Base-by-base conservation (phyloP, 2,329 filamentous ascomycete species). In the Phyllosticta ampelicida region DNA sequence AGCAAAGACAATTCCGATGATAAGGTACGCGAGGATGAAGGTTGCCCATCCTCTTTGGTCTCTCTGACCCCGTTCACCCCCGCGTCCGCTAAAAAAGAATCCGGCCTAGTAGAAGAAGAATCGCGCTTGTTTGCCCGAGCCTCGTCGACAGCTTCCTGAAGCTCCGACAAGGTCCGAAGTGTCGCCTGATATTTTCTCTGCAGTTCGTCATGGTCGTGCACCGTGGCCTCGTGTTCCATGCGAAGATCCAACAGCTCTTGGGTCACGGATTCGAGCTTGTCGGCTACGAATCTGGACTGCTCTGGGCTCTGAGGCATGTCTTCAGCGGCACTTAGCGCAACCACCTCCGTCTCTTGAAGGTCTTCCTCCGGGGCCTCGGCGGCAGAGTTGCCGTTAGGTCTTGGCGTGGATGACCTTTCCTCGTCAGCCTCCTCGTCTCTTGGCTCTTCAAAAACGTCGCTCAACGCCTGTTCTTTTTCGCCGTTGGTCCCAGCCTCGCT, bases 1-100 rank as follows among this genome's bases (percentile, higher is more conserved):
- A 83, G 89, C 71, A 87, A 95, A 68, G 89, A 95, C 71, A 96
- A 82, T 76, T 97, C 94, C 75, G 90, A 94, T 64, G 90, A 96
- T 65, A 96, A 86, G 68, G 90, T 96, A 72, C 86, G 90, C 77
- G 90, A 91, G 68, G 88, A 91, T 73, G 87, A 89, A 68, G 78
- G 80, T 74, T 83, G 83, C 73, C 77, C 76, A 79, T 77, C 79
- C 77, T 85, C 81, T 75, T 58, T 58, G 56, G 50, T 58, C 56
- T 86, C 62, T 60, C 65, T 90, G 71, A 82, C 76, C 69, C 84
- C 86, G 74, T 82, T 86, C 67, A 84, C 83, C 75, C 83, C 85
- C 66, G 80, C 78, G 68, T 90, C 86, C 62, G 85, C 90, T 82
- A 94, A 86, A 85, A 94, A 94, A 80, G 90, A 92, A 58, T 83